Evolutionary conservation across 306 rosid species (phyloP).

Genomic region (Astragalus membranaceus): DNA sequence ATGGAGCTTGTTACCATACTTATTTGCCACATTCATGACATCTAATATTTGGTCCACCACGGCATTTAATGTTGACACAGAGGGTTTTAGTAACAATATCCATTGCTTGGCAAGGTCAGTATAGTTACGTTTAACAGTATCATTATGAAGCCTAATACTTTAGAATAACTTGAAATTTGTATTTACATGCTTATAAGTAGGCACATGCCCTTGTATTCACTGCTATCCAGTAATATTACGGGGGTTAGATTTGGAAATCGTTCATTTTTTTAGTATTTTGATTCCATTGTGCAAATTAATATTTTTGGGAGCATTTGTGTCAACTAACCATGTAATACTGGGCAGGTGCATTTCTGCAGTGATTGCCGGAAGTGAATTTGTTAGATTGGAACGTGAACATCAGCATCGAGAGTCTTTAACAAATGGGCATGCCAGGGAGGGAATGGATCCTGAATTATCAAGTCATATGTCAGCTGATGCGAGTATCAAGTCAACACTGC

Average conservation of each 20-base stretch:
- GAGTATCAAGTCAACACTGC: conserved; percentile 82
- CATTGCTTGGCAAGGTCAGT: conserved; percentile 90
- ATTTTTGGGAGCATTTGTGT: not conserved
- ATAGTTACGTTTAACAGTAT: conserved; percentile 17
- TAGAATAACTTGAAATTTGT: conserved; percentile 3
- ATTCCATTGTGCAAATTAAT: conserved; percentile 3
- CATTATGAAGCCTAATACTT: not conserved
- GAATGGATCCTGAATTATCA: conserved; percentile 53
- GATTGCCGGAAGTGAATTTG: conserved; percentile 83
- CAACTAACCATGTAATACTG: conserved; percentile 17
- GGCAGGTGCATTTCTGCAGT: conserved; percentile 94
- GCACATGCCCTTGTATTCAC: conserved; percentile 16
- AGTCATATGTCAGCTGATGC: conserved; percentile 68
- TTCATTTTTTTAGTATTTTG: conserved; percentile 3
- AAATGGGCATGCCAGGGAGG: conserved; percentile 60
- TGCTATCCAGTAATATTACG: not conserved
- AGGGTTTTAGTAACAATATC: conserved; percentile 89
- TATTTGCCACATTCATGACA: conserved; percentile 92
- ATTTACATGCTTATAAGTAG: conserved; percentile 13
- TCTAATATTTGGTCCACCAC: conserved; percentile 86
- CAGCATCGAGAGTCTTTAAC: conserved; percentile 58
- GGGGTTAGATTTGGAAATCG: not conserved
- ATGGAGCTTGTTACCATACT: conserved; percentile 91
- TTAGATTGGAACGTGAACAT: conserved; percentile 81
- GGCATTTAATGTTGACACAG: conserved; percentile 91